phyloP scores from a whole-genome alignment of 2,329 filamentous ascomycete species.

The Scedosporium dehoogii region DNA sequence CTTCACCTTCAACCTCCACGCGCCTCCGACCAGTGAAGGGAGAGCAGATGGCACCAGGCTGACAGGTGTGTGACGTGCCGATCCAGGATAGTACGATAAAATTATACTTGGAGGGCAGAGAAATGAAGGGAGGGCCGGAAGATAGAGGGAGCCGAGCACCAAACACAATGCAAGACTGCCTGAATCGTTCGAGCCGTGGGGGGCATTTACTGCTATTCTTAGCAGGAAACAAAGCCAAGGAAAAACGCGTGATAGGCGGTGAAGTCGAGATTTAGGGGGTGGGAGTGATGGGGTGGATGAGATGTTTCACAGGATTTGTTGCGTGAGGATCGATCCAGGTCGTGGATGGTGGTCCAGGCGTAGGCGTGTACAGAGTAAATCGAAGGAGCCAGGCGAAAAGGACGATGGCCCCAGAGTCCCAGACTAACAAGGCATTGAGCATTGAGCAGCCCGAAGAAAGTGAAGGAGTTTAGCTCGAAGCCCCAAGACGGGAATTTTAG shows the following conservation, averaged over 20 bases:
- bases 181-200: background rate
- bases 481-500: too few species aligned
- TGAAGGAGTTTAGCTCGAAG: background rate
- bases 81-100: background rate
- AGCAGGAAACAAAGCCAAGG: background rate
- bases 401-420: too few species aligned
- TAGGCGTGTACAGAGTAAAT: background rate
- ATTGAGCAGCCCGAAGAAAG: background rate
- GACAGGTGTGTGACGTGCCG: background rate
- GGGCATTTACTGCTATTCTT: background rate
- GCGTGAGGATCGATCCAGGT: background rate
- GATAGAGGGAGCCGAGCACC: background rate
- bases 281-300: background rate
- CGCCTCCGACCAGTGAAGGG: background rate
- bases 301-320: background rate
- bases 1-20: background rate
- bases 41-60: slow-evolving; percentile 1
- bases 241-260: slow-evolving; percentile 2
- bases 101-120: background rate
- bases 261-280: background rate
- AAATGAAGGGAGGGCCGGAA: background rate
- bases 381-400: too few species aligned
- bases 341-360: background rate
- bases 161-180: background rate
- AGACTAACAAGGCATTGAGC: too few species aligned